Conservation (phyloP, 2,329 filamentous ascomycete genomes). For the Paecilomyces sp. region DNA sequence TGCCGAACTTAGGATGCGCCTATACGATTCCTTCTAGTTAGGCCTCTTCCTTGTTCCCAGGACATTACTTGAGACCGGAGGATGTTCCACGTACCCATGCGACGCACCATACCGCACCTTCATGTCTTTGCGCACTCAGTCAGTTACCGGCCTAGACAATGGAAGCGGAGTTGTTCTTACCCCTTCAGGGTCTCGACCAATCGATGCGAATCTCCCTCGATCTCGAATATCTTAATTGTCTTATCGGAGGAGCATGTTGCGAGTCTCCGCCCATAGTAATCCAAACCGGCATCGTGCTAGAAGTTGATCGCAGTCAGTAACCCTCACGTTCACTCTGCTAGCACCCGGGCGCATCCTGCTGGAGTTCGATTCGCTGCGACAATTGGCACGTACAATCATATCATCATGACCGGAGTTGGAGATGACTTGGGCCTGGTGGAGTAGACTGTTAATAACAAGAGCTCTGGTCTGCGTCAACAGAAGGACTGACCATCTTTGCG, state of each 20-base stretch:
- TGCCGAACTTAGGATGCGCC: conserved; percentile 96
- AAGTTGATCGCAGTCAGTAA: conserved; percentile 4
- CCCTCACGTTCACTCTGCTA: background rate
- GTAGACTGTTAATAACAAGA: background rate
- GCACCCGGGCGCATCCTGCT: background rate
- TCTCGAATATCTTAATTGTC: conserved; percentile 98
- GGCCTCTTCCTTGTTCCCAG: conserved; percentile 5
- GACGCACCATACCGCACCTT: conserved; percentile 96
- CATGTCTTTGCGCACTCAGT: conserved; percentile 56
- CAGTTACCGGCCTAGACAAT: background rate
- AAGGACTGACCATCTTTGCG: conserved; percentile 8
- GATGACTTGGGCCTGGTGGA: conserved; percentile 65
- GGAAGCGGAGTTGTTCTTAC: conserved; percentile 40
- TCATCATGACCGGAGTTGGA: conserved; percentile 90
- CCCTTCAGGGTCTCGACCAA: conserved; percentile 91
- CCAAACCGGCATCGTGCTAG: conserved; percentile 93
- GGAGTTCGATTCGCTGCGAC: background rate
- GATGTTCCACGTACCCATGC: conserved; percentile 60
- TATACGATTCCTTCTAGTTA: conserved; percentile 15
- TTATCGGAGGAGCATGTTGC: conserved; percentile 97
- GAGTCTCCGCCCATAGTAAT: conserved; percentile 94
- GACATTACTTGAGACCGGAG: background rate
- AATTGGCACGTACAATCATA: conserved; percentile 78
- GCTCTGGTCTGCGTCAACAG: background rate
- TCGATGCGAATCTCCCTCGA: conserved; percentile 86